Evolutionary conservation across 495 filamentous ascomycete species (phyloP).

Genomic region (Staphylotrichum longicolle): DNA sequence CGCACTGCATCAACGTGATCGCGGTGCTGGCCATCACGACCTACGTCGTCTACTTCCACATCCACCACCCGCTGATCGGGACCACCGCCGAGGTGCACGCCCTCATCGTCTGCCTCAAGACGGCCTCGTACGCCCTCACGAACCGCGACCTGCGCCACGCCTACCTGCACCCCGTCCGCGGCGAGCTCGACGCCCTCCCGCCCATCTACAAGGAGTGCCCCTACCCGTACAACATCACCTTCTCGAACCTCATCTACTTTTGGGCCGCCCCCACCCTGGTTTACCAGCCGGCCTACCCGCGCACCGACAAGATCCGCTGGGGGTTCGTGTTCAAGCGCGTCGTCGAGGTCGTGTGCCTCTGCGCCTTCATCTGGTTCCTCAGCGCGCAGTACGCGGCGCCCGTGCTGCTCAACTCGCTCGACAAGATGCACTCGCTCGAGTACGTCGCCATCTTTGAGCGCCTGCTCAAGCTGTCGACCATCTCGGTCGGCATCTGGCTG

Average conservation of each 20-base stretch:
- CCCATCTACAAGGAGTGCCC: constrained; percentile 78
- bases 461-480: constrained; percentile 90
- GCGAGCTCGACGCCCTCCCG: constrained; percentile 61
- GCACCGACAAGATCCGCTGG: constrained; percentile 74
- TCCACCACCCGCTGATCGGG: constrained; percentile 91
- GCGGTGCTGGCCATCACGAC: constrained; percentile 79
- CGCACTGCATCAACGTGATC: constrained; percentile 79
- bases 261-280: constrained; percentile 96
- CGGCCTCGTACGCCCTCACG: constrained; percentile 91
- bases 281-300: constrained; percentile 95
- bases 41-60: constrained; percentile 78
- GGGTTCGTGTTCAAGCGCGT: constrained; percentile 79
- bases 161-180: constrained; percentile 65
- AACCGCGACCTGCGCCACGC: constrained; percentile 93
- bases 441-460: constrained; percentile 81
- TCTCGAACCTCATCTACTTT: constrained; percentile 84
- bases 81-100: constrained; percentile 88
- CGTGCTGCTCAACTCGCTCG: constrained; percentile 80
- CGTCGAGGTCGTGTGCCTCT: constrained; percentile 68
- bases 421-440: constrained; percentile 79
- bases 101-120: constrained; percentile 94
- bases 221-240: constrained; percentile 86
- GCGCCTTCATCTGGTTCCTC: constrained; percentile 88
- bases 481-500: constrained; percentile 92
- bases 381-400: constrained; percentile 92